Evolutionary conservation across 1,284 basidiomycete species (phyloP), one percentile per base, ranked within the genome.

Genomic region (Rhodotorula glutinis): DNA sequence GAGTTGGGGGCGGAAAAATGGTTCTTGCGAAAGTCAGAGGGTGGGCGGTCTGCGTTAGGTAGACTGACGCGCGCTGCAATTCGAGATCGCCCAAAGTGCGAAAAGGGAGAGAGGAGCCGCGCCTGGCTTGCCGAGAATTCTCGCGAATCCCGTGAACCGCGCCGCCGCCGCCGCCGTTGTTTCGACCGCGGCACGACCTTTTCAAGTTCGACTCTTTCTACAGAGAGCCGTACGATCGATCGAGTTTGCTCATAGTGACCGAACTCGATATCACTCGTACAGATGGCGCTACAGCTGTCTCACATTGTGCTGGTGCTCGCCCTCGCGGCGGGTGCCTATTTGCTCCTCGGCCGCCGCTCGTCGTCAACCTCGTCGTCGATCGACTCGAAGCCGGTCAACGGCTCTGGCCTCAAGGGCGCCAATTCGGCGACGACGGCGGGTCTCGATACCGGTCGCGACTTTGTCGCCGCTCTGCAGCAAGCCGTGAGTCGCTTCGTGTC

Each of bases 381-480:
- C 30, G 86, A 86, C 70, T 82, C 84, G 38, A 88, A 86, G 75
- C 71, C 82, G 17, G 80, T 82, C 47, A 82, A 85, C 0, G 66
- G 82, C 29, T 43, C 66, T 23, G 65, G 49, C 23, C 60, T 53
- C 33, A 57, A 54, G 17, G 55, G 38, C 1, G 56, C 60, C 4
- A 61, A 51, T n/a, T 75, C 77, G 41, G 74, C 75, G 3, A 76
- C 80, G 47, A 85, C 85, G 80, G 89, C 88, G 55, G 85, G 84
- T 64, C 88, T 86, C 2, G 91, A 93, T 76, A 89, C 91, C 16
- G 83, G 91, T 2, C 46, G 74, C 56, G 91, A 96, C 79, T 95
- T 94, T 78, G 84, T 95, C 54, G 85, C 85, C 27, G 92, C 92
- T 81, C 92, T 95, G 91, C 88, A 91, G 79, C 86, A 87, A 67